Conservation (phyloP, 345 rosid genomes). For the Populus davidiana region DNA sequence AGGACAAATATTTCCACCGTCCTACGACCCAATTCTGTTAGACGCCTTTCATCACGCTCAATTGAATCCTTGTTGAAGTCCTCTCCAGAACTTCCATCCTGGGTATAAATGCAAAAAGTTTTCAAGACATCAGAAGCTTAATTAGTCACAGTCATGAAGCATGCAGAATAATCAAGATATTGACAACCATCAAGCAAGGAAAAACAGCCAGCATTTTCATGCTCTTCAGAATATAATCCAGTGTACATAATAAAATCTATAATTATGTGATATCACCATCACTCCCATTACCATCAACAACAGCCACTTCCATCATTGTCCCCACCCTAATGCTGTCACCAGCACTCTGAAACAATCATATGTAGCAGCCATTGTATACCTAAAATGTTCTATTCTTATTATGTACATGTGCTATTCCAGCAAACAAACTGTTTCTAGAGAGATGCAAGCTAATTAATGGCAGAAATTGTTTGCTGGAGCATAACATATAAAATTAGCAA, state of each 20-base stretch:
- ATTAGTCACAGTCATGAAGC: background rate
- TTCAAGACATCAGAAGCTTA: background rate
- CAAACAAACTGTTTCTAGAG: background rate
- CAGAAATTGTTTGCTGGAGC: too few species aligned
- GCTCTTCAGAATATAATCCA: background rate
- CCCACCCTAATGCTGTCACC: background rate
- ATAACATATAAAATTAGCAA: background rate
- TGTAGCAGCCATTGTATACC: background rate
- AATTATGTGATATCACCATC: background rate
- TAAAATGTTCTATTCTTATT: background rate
- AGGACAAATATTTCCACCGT: constrained; percentile 90
- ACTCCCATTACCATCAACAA: background rate
- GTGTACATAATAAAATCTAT: background rate
- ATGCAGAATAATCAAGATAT: background rate
- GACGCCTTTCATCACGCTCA: constrained; percentile 85
- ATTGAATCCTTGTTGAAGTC: constrained; percentile 71
- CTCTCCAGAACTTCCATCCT: constrained; percentile 80
- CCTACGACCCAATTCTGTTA: constrained; percentile 86
- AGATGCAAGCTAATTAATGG: background rate
- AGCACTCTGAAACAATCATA: background rate
- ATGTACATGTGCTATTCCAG: background rate
- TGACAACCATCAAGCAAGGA: background rate
- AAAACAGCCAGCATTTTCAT: background rate
- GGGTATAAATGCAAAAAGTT: constrained; percentile 18
- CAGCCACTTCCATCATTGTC: background rate